Evolutionary conservation across 2,329 filamentous ascomycete genomes (phyloP).

Genomic region (Aspergillus fischeri): DNA sequence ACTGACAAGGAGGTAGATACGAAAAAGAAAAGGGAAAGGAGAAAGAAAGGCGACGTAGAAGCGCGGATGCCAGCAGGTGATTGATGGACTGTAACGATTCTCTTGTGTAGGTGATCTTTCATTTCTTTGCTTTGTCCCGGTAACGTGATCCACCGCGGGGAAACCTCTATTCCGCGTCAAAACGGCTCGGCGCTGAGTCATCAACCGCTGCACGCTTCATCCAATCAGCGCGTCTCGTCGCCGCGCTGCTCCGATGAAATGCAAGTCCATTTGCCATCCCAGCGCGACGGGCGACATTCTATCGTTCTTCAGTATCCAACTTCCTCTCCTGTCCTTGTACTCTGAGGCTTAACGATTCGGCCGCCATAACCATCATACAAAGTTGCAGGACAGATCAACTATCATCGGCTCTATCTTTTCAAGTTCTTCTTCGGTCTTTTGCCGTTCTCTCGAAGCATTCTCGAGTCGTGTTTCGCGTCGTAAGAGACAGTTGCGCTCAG

Average conservation of each 20-base stretch:
- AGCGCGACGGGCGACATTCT: constrained; percentile 25
- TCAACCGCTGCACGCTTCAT: constrained; percentile 6
- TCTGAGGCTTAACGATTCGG: neutral
- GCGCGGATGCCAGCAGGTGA: constrained; percentile 4
- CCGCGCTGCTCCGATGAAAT: constrained; percentile 23
- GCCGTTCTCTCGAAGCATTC: neutral
- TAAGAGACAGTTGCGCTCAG: constrained; percentile 17
- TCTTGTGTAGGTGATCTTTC: constrained; percentile 23
- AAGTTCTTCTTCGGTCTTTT: neutral
- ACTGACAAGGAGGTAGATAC: constrained; percentile 4
- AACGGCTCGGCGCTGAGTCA: constrained; percentile 27
- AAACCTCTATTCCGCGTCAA: constrained; percentile 24
- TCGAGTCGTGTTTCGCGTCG: neutral
- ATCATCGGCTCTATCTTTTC: neutral
- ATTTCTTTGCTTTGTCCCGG: constrained; percentile 30
- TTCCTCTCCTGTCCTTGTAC: neutral
- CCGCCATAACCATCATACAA: neutral
- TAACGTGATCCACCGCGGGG: constrained; percentile 37
- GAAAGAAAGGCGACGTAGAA: constrained; percentile 10
- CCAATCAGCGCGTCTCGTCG: constrained; percentile 36
- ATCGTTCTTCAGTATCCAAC: neutral
- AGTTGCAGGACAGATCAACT: neutral
- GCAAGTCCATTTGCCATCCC: constrained; percentile 31
- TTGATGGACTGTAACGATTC: constrained; percentile 4
- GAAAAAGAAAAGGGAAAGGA: constrained; percentile 1